Percentiles rank a stretch among this genome's conserved stretches.
phyloP scores from a whole-genome alignment of 106 monocot species.

The Narthecium ossifragum region DNA sequence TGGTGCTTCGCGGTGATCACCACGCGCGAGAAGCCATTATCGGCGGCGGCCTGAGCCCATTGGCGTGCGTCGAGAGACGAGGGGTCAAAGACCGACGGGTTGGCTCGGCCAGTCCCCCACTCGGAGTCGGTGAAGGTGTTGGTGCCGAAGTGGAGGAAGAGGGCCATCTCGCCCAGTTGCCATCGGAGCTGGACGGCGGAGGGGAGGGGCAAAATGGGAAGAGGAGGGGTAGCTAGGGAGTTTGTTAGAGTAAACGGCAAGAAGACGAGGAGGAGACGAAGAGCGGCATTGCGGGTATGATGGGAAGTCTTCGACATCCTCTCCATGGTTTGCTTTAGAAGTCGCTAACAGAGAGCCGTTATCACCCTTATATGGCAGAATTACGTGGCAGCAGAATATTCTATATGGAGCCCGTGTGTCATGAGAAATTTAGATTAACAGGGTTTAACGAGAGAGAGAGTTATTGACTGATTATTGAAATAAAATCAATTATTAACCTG shows the following conservation, averaged over 20 bases:
- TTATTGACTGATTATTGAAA: too few relatives aligned
- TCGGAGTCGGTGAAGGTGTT: conserved; percentile 99
- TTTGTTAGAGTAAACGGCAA: not conserved
- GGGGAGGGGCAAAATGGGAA: conserved; percentile 73
- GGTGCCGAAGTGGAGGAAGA: conserved; percentile 95
- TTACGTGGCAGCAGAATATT: too few relatives aligned
- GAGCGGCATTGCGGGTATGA: not conserved
- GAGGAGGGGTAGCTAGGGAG: conserved; percentile 37
- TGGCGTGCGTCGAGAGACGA: conserved; percentile 55
- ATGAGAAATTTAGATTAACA: too few relatives aligned
- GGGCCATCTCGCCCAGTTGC: conserved; percentile 81
- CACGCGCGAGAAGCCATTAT: conserved; percentile 56
- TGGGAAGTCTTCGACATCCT: not conserved
- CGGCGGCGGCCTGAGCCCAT: conserved; percentile 56
- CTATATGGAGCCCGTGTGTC: too few relatives aligned
- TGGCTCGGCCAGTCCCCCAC: conserved; percentile 68
- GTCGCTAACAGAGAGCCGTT: not conserved
- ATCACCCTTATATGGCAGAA: too few relatives aligned
- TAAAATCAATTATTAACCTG: too few relatives aligned
- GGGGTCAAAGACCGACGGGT: conserved; percentile 64
- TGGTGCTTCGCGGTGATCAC: conserved; percentile 95
- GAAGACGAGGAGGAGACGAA: conserved; percentile 6
- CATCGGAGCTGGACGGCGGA: conserved; percentile 61
- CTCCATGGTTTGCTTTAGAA: not conserved
- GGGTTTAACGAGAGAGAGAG: too few relatives aligned